Percentiles rank a stretch among this genome's conserved stretches.
Conservation (phyloP, 208 protist genomes). For the Leishmania lainsoni region DNA sequence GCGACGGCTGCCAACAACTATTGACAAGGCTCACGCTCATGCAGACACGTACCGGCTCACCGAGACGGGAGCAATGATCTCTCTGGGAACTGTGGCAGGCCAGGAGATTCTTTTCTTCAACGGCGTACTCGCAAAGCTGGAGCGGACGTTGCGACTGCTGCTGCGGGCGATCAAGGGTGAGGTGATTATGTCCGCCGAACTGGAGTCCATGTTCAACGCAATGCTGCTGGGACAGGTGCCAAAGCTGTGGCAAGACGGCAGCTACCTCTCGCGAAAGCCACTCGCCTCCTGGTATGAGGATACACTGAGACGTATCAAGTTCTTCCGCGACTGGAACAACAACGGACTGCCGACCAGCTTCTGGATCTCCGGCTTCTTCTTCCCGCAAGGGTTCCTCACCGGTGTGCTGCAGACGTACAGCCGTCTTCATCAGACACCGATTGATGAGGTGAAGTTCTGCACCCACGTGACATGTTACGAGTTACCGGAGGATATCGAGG, state of each 20-base stretch:
- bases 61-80: slow-evolving; percentile 88
- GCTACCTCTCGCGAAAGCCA: slow-evolving; percentile 96
- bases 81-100: slow-evolving; percentile 85
- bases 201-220: slow-evolving; percentile 92
- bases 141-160: slow-evolving; percentile 72
- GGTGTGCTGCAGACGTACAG: slow-evolving; percentile 93
- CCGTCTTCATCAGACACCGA: slow-evolving; percentile 84
- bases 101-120: slow-evolving; percentile 95
- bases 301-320: slow-evolving; percentile 91
- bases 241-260: slow-evolving; percentile 83
- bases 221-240: slow-evolving; percentile 94
- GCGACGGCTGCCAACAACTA: slow-evolving; percentile 67
- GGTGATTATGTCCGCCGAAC: slow-evolving; percentile 90
- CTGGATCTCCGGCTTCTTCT: slow-evolving; percentile 99
- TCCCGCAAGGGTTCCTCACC: slow-evolving; percentile 96
- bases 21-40: slow-evolving; percentile 79
- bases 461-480: slow-evolving; percentile 85
- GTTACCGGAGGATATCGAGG: slow-evolving; percentile 70
- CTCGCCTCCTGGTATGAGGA: slow-evolving; percentile 96
- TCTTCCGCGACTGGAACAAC: slow-evolving; percentile 95
- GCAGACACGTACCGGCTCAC: slow-evolving; percentile 89
- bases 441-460: slow-evolving; percentile 91
- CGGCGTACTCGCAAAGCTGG: slow-evolving; percentile 72
- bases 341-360: slow-evolving; percentile 91
- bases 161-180: slow-evolving; percentile 88